These are phyloP conservation scores for Crithidia bombi DNA, from an alignment of 208 protist genomes.

Conservation along the genomic window DNA sequence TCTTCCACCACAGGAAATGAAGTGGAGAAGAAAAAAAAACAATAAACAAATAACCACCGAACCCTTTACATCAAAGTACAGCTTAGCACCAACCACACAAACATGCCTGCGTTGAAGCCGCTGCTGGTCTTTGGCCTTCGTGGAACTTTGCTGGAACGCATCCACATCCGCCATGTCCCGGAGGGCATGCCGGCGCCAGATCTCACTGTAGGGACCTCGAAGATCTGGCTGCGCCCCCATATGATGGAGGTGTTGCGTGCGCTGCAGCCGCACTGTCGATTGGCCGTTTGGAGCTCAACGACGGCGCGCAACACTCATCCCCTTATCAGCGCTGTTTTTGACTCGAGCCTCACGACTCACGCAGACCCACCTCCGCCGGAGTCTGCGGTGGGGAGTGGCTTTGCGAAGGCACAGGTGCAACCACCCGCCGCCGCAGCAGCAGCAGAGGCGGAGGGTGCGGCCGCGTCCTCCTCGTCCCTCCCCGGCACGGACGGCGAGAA, in stretches of 20 bases:
- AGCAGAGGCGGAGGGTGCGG: not conserved
- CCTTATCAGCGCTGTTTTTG: slow-evolving; percentile 81
- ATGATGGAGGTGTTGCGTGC: slow-evolving; percentile 59
- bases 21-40: not conserved
- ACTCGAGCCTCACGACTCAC: slow-evolving; percentile 18
- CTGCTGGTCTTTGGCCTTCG: slow-evolving; percentile 86
- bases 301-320: slow-evolving; percentile 83
- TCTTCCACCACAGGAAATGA: too few relatives aligned
- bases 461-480: not conserved
- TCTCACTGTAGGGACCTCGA: slow-evolving; percentile 72
- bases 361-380: not conserved
- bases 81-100: too few relatives aligned
- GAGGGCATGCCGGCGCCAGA: slow-evolving; percentile 64
- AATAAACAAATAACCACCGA: too few relatives aligned
- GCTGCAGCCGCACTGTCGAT: slow-evolving; percentile 74
- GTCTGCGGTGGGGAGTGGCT: slow-evolving; percentile 1
- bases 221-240: slow-evolving; percentile 85
- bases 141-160: slow-evolving; percentile 85
- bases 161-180: slow-evolving; percentile 67
- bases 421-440: not conserved
- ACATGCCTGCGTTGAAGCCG: slow-evolving; percentile 54
- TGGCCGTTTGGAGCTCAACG: slow-evolving; percentile 90
- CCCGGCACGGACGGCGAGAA: not conserved
- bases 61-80: too few relatives aligned
- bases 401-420: slow-evolving; percentile 2